phyloP scores from a whole-genome alignment of 179 eudicot genomes.

The Patellifolia procumbens region DNA sequence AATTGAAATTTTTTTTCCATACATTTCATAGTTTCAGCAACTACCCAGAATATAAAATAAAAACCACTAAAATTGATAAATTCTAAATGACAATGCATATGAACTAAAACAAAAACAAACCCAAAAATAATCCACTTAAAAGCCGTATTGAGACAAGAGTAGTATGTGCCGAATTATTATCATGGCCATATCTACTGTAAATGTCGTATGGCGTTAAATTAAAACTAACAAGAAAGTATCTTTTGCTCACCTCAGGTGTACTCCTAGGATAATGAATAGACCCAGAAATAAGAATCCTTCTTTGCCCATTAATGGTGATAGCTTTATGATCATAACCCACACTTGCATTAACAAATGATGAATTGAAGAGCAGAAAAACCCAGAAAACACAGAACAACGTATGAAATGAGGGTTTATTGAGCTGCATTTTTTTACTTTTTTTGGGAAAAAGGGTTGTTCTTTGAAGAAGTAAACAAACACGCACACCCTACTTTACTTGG shows the following conservation, averaged over 20 bases:
- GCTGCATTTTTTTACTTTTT: slow-evolving; percentile 31
- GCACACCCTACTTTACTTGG: neutral
- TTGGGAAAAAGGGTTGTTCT: slow-evolving; percentile 14
- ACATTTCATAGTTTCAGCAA: slow-evolving; percentile 22
- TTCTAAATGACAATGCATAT: neutral
- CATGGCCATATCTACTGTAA: no score
- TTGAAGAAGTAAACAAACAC: slow-evolving; percentile 37
- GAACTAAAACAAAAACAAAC: neutral
- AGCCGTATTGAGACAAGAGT: no score
- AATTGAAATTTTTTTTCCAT: neutral
- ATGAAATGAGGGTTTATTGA: slow-evolving; percentile 19
- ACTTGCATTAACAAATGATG: slow-evolving; percentile 34
- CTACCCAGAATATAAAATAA: slow-evolving; percentile 13
- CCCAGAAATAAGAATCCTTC: slow-evolving; percentile 59
- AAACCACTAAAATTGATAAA: neutral
- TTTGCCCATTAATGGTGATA: slow-evolving; percentile 50
- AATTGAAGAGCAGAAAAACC: slow-evolving; percentile 42
- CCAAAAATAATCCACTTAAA: neutral
- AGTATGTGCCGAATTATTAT: no score
- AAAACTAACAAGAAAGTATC: neutral
- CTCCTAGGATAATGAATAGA: slow-evolving; percentile 60
- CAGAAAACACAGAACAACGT: slow-evolving; percentile 25
- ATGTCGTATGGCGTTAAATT: no score
- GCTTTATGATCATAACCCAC: slow-evolving; percentile 50
- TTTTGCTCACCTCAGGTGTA: slow-evolving; percentile 44